A percentile compares a stretch with the other conserved stretches of the same genome.
Evolutionary conservation across 1,139 yeast species (phyloP).

Genomic region (Sugiyamaella grinbergsii): DNA sequence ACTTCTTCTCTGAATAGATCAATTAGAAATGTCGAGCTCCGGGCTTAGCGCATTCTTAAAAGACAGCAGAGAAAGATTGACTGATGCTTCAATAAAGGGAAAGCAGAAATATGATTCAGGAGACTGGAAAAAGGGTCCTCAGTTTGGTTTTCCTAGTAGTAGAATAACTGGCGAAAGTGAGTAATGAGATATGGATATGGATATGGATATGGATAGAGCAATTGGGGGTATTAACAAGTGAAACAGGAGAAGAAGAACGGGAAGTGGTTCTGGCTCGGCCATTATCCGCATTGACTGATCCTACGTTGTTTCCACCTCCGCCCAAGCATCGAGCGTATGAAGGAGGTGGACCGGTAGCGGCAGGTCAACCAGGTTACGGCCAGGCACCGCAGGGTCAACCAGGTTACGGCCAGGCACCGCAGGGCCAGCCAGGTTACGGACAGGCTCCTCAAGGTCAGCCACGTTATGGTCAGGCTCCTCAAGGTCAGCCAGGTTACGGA

Average conservation of each 20-base stretch:
- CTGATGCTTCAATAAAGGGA: slow-evolving; percentile 28
- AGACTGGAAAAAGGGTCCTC: slow-evolving; percentile 28
- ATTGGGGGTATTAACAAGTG: slow-evolving; percentile 8
- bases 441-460: slow-evolving; percentile 18
- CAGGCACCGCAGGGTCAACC: slow-evolving; percentile 15
- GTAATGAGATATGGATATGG: too few relatives aligned
- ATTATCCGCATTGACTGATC: slow-evolving; percentile 44
- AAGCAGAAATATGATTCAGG: slow-evolving; percentile 24
- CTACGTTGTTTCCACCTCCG: slow-evolving; percentile 55
- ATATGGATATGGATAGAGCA: not conserved
- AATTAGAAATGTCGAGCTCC: slow-evolving; percentile 18
- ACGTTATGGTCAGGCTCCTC: slow-evolving; percentile 26
- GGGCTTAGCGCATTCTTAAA: slow-evolving; percentile 25
- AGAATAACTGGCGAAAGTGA: not conserved
- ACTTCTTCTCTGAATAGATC: too few relatives aligned
- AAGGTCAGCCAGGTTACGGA: slow-evolving; percentile 16
- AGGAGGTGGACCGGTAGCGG: slow-evolving; percentile 23
- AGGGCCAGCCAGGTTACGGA: slow-evolving; percentile 14
- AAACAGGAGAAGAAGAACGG: slow-evolving; percentile 23
- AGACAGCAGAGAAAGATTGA: slow-evolving; percentile 28
- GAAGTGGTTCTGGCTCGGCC: slow-evolving; percentile 39
- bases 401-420: slow-evolving; percentile 29
- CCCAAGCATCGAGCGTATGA: slow-evolving; percentile 45
- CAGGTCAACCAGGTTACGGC: slow-evolving; percentile 10
- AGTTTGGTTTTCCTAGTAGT: slow-evolving; percentile 15